Evolutionary conservation across 2,329 filamentous ascomycete genomes (phyloP), one percentile per base, ranked within the genome.

Genomic region (Claviceps capensis): DNA sequence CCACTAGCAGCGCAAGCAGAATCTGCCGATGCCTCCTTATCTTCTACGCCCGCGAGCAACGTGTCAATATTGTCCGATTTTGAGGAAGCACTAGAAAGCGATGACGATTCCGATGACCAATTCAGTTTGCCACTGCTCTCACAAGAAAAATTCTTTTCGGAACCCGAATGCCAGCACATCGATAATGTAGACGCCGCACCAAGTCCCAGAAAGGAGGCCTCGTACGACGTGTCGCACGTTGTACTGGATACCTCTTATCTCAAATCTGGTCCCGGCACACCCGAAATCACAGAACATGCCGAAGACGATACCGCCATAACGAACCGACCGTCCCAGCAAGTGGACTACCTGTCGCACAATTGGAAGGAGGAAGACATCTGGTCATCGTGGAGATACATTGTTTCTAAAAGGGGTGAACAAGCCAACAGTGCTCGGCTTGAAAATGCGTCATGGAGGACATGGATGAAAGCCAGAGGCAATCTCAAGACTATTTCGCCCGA

Each of bases 301-400:
- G 84, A 86, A 58, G 89, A 95, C 60, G 89, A 95, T 66, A 85
- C 82, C 9, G 84, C 85, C 11, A 75, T 94, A 40, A 79, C 82
- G 56, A 76, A 75, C 37, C 81, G 85, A 61, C 88, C 88, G 1
- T 89, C 89, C 46, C 77, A 88, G 57, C 88, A 95, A 68, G 90
- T 95, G n/a, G 90, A 95, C 69, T 95, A 95, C 64, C 78, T 96
- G 47, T 95, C 90, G 17, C 87, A 97, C 63, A 82, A 91, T 55
- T 95, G 91, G 88, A 82, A 79, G 56, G 89, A 96, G 68, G 90
- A 97, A 67, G 91, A 98, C 67, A 94, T 97, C 26, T 97, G 90
- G 90, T 85, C 87, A 5, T 96, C 91, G 1, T 97, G 93, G 93
- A 83, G 89, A 63, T 93, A 95, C 64, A 88, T 97, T 60, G 82